Base-by-base conservation (phyloP, 306 rosid genomes). In the Neltuma alba region DNA sequence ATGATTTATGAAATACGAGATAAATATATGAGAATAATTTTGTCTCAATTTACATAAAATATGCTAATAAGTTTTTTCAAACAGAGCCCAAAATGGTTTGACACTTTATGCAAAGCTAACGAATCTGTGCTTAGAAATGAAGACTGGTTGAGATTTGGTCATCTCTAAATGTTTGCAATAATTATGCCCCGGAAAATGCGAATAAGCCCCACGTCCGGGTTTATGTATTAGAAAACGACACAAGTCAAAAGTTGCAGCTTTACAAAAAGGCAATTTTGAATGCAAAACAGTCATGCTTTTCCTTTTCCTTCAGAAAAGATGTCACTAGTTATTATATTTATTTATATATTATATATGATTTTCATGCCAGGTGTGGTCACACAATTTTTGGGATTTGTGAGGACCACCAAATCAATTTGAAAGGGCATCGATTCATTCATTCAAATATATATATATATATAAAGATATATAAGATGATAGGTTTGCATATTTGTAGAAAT, bases 191-290 rank as follows among this genome's bases (percentile, higher is more conserved):
- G 41, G 28, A 70, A 57, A 79, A 30, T 70, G 48, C 82, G n/a
- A 45, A 34, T 12, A 31, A 58, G 48, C 77, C 82, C 82, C 76
- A 58, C 71, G 47, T 25, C 62, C 23, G 50, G 34, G 70, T 57
- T 79, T 57, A 57, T 57, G 82, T 8, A 44, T 30, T 70, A 58
- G 82, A 57, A 79, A 79, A 79, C 76, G 82, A 70, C 82, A 78
- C 82, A 70, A 58, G 77, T 79, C 82, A 70, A 78, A 78, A 78
- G 42, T 62, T 57, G 27, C 34, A 40, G 70, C 81, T 78, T 78
- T 78, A 21, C 76, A 20, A 70, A 78, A 78, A 70, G 76, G 70
- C 30, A 9, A 38, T 67, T 65, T 77, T 66, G 81, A 77, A 77
- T 52, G 76, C 82, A 40, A 41, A 55, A 58, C 55, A 69, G 18